phyloP scores from a whole-genome alignment of 805 yeast genomes.

The Brettanomyces naardenensis region DNA sequence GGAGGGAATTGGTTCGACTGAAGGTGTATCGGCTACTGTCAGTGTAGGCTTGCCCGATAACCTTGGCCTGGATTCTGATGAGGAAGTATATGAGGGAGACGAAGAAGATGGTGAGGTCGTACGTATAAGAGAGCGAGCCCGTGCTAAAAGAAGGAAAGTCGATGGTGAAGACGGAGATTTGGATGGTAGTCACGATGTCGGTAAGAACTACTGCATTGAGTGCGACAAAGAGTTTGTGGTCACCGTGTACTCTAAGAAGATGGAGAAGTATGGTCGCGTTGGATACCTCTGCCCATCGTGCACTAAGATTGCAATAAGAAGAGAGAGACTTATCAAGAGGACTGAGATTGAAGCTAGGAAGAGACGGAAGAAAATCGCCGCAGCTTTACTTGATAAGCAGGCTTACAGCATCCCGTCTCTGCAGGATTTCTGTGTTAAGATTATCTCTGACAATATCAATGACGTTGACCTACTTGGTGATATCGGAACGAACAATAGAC shows the following conservation, averaged over 20 bases:
- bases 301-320: constrained; percentile 36
- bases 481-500: constrained; percentile 66
- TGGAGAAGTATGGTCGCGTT: constrained; percentile 36
- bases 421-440: constrained; percentile 73
- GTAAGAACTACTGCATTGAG: constrained; percentile 43
- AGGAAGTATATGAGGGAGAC: constrained; percentile 26
- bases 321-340: constrained; percentile 35
- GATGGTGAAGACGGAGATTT: constrained; percentile 25
- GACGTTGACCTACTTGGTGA: constrained; percentile 82
- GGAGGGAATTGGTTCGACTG: constrained; percentile 12
- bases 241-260: constrained; percentile 55
- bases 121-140: constrained; percentile 14
- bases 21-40: constrained; percentile 1
- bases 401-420: constrained; percentile 58
- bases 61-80: constrained; percentile 13
- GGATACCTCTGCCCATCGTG: constrained; percentile 67
- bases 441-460: constrained; percentile 58
- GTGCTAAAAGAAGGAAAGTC: constrained; percentile 30
- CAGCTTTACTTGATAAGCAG: constrained; percentile 70
- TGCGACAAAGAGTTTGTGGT: constrained; percentile 55
- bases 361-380: constrained; percentile 72
- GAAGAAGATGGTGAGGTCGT: constrained; percentile 16
- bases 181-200: constrained; percentile 13
- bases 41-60: not conserved
- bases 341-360: constrained; percentile 61